Evolutionary conservation across 345 rosid genomes (phyloP), one percentile per base, ranked within the genome.

Genomic region (Citrus reticulata): DNA sequence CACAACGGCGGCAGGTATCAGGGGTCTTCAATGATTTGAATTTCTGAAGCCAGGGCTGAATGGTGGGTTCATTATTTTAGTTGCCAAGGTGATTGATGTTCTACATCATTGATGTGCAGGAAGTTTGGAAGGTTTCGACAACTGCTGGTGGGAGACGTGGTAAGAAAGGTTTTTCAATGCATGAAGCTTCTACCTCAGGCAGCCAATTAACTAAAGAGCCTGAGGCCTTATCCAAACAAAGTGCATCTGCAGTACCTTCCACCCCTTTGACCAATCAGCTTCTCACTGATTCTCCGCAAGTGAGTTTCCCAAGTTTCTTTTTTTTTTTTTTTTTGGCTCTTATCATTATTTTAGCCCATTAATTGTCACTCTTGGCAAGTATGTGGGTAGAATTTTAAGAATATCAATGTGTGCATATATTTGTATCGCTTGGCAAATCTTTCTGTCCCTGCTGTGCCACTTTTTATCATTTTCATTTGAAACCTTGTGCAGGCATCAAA

Each of bases 121-220:
- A 94, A 85, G 95, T 87, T 77, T 96, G 99, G 99, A 93, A 91
- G 88, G 91, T 94, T 77, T 93, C 99, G 17, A 93, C 98, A 29
- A 91, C 98, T 76, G 94, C 92, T 79, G 89, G 87, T 34, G 93
- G 94, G 54, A 93, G 89, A 81, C 95, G 98, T 78, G 88, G 87
- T 76, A 94, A 93, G 89, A 96, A 94, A 89, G 95, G 93, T 79
- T 79, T 77, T 57, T 83, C 87, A 46, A 76, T 68, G 75, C 88
- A 86, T 8, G 98, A 94, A 77, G 84, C 89, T 83, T 81, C 93
- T 83, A 88, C 87, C 1, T 89, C 92, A 39, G 81, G 77, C 72
- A 81, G 81, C 77, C 92, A 85, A 55, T 68, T 84, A 61, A 73
- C 86, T 5, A 93, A 88, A 87, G 98, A 93, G 78, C 74, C 90